Percentiles rank a stretch among this genome's conserved stretches.
Conservation (phyloP, 768 basidiomycete species). For the Tubosaeta sp. region DNA sequence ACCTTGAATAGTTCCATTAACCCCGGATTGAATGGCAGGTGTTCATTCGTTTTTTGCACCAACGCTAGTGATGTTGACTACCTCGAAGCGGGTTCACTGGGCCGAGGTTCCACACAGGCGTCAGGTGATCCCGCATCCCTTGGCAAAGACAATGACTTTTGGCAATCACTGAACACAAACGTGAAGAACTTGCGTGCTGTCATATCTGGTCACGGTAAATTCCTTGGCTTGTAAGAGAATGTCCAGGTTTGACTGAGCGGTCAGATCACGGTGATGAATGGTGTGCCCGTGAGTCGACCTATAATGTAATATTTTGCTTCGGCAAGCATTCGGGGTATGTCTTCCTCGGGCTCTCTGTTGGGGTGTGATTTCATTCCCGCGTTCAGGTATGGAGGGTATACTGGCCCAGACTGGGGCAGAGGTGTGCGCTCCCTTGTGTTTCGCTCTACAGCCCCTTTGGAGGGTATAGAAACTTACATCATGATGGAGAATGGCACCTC, state of each 20-base stretch:
- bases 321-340: conserved; percentile 67
- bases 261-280: conserved; percentile 77
- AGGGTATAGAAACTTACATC: conserved; percentile 59
- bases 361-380: neutral
- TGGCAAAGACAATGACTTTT: conserved; percentile 58
- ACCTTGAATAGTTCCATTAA: conserved; percentile 36
- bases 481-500: conserved; percentile 56
- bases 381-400: conserved; percentile 61
- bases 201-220: conserved; percentile 65
- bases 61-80: neutral
- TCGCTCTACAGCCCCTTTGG: conserved; percentile 41
- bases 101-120: conserved; percentile 58
- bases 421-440: conserved; percentile 66
- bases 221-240: neutral
- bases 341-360: neutral
- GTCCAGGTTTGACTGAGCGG: neutral
- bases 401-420: conserved; percentile 49
- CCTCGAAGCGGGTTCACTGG: conserved; percentile 46
- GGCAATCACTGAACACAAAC: conserved; percentile 52
- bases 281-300: conserved; percentile 64
- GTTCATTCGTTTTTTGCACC: neutral
- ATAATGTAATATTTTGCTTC: conserved; percentile 69
- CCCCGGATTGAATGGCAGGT: conserved; percentile 41
- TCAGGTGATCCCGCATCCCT: conserved; percentile 33
- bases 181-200: conserved; percentile 65